Percentiles rank a stretch among this genome's conserved stretches.
Conservation (phyloP, 139 green algal genomes). For the Monoraphidium neglectum region DNA sequence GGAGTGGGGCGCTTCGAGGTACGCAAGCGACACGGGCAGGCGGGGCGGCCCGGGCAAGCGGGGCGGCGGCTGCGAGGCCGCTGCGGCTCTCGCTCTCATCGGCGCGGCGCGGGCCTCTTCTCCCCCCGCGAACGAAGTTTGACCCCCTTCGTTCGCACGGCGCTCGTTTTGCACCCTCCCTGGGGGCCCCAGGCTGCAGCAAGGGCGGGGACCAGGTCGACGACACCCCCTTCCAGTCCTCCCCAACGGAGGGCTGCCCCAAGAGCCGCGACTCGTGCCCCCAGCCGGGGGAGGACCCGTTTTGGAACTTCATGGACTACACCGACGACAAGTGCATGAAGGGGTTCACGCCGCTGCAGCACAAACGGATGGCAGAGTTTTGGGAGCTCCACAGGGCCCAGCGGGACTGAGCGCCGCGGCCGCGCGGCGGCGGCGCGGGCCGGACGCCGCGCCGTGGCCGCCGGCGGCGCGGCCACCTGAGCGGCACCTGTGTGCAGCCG, state of each 20-base stretch:
- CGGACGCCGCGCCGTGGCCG: too few species aligned
- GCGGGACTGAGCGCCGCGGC: too few species aligned
- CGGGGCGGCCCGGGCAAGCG: too few species aligned
- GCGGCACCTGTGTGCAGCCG: too few species aligned
- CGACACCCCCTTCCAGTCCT: slow-evolving; percentile 21
- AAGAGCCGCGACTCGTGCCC: slow-evolving; percentile 21
- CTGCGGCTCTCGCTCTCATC: too few species aligned
- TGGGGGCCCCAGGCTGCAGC: not conserved
- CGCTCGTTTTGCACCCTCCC: not conserved
- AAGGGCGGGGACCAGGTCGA: slow-evolving; percentile 19
- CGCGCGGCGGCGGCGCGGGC: too few species aligned
- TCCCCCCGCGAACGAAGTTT: not conserved
- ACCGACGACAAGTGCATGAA: slow-evolving; percentile 35
- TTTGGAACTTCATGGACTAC: slow-evolving; percentile 39
- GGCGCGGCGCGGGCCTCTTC: too few species aligned
- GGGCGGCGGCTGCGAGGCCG: too few species aligned
- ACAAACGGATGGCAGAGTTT: slow-evolving; percentile 30
- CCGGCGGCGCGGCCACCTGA: too few species aligned
- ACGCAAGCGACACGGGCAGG: too few species aligned
- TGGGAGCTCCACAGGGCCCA: slow-evolving; percentile 24
- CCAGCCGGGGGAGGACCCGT: slow-evolving; percentile 25
- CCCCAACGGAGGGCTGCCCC: slow-evolving; percentile 31
- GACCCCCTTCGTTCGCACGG: not conserved
- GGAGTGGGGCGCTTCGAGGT: too few species aligned
- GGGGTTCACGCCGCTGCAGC: slow-evolving; percentile 19